Conservation (phyloP, 441 rosid species). For the Euphorbia celastroides region DNA sequence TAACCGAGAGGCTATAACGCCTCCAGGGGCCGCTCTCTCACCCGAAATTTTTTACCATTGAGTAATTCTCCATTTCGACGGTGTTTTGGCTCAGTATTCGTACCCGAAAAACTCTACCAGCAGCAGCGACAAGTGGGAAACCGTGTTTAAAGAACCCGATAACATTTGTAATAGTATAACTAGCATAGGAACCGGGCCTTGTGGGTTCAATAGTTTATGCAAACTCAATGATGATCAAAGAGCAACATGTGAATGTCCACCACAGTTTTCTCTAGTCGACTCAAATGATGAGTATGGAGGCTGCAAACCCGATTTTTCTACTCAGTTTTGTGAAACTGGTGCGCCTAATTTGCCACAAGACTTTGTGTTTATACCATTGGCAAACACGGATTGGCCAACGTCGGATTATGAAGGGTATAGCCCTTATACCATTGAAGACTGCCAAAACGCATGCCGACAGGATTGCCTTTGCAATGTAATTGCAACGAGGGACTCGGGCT, state of each 20-base stretch:
- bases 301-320: slow-evolving; percentile 22
- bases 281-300: slow-evolving; percentile 13
- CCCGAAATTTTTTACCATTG: slow-evolving; percentile 25
- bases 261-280: slow-evolving; percentile 20
- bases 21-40: not conserved
- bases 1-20: not conserved
- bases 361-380: not conserved
- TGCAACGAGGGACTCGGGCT: slow-evolving; percentile 8
- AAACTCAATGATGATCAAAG: slow-evolving; percentile 10
- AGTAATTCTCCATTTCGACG: slow-evolving; percentile 35
- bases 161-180: slow-evolving; percentile 19
- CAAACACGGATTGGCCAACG: slow-evolving; percentile 29
- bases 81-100: slow-evolving; percentile 33
- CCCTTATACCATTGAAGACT: slow-evolving; percentile 20
- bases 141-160: slow-evolving; percentile 11
- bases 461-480: slow-evolving; percentile 45
- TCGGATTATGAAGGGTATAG: slow-evolving; percentile 25
- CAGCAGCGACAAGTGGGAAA: not conserved
- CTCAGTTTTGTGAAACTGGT: slow-evolving; percentile 24
- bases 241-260: slow-evolving; percentile 31
- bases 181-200: slow-evolving; percentile 25
- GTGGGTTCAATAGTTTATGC: slow-evolving; percentile 40
- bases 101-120: slow-evolving; percentile 21
- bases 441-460: slow-evolving; percentile 31
- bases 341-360: not conserved